Percentiles rank a stretch among this genome's conserved stretches.
Evolutionary conservation across 192 early-diverging fungal species (phyloP).

Genomic region (Podila minutissima): DNA sequence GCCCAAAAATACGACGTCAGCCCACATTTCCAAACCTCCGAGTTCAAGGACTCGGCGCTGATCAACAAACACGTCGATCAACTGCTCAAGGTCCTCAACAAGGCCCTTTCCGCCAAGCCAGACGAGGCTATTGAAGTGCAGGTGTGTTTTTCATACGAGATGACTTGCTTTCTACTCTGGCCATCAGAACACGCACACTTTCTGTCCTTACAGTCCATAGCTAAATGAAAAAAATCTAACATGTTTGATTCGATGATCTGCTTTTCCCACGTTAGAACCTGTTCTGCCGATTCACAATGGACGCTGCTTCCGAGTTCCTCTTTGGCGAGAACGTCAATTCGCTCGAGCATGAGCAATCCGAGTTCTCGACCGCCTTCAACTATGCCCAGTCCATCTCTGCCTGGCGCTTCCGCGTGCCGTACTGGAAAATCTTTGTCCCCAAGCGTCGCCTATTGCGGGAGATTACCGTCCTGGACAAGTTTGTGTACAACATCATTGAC

Average conservation of each 20-base stretch:
- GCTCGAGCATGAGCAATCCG: slow-evolving; percentile 13
- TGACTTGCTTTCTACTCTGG: background rate
- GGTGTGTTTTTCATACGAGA: background rate
- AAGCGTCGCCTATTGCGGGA: slow-evolving; percentile 1
- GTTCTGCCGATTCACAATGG: slow-evolving; percentile 39
- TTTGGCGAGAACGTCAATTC: slow-evolving; percentile 40
- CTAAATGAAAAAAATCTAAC: no score
- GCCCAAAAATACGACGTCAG: background rate
- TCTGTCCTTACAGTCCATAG: no score
- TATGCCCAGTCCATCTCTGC: slow-evolving; percentile 29
- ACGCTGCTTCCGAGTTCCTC: slow-evolving; percentile 42
- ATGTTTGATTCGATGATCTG: background rate
- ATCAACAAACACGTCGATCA: slow-evolving; percentile 43
- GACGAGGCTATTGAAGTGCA: slow-evolving; percentile 26
- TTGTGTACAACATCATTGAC: slow-evolving; percentile 45
- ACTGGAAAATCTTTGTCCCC: slow-evolving; percentile 27
- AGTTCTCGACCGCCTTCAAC: slow-evolving; percentile 39
- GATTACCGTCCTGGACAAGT: slow-evolving; percentile 32
- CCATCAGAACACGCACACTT: no score
- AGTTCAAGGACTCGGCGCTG: slow-evolving; percentile 36
- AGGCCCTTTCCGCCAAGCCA: slow-evolving; percentile 15
- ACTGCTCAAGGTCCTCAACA: slow-evolving; percentile 27
- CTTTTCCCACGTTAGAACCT: slow-evolving; percentile 1
- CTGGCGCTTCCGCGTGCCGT: slow-evolving; percentile 44
- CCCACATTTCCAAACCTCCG: slow-evolving; percentile 46